Evolutionary conservation across 805 yeast species (phyloP), one percentile per base, ranked within the genome.

Genomic region (Saccharomycopsis selenospora): DNA sequence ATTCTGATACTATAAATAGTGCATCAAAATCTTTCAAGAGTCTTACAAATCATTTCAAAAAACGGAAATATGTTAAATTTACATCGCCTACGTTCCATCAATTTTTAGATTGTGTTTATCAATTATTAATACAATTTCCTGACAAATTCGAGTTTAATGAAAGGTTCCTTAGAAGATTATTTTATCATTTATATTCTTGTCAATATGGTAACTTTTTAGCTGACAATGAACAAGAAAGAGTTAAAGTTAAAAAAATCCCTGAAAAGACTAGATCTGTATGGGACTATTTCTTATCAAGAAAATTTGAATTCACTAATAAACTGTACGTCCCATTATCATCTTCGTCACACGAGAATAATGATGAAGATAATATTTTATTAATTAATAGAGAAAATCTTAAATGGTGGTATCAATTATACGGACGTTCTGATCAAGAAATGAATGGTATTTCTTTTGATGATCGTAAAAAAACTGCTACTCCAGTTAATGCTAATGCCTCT

Each of bases 81-180:
- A 78, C 82, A n/a, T 85, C 96, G 10, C 99, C 99, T 0, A 78
- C 90, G 1, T 91, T 93, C 66, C 97, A 89, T 58, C 99, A 93
- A 61, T 93, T 90, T 65, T 65, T 93, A 42, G 99, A 93, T 59
- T 81, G 93, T 55, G 84, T 88, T 1, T 89, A 82, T 62, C 99
- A 93, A 61, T 61, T 91, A 17, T 63, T 75, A 45, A 64, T 79
- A 5, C 95, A 88, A 60, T 72, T 77, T 56, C 95, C 96, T 0
- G 58, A 67, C 1, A 66, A 70, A 42, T 93, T 93, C 63, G 96
- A 91, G 65, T 90, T 82, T 65, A 89, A 90, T 59, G 96, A 90
- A 62, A 67, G 96, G 46, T 88, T 93, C 57, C 63, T 93, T 54
- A 76, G 96, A 55, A 68, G 98, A 45, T 68, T 93, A 48, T 72